Base-by-base conservation (phyloP, 163 green algal species). In the Chlamydomonas reinhardtii region DNA sequence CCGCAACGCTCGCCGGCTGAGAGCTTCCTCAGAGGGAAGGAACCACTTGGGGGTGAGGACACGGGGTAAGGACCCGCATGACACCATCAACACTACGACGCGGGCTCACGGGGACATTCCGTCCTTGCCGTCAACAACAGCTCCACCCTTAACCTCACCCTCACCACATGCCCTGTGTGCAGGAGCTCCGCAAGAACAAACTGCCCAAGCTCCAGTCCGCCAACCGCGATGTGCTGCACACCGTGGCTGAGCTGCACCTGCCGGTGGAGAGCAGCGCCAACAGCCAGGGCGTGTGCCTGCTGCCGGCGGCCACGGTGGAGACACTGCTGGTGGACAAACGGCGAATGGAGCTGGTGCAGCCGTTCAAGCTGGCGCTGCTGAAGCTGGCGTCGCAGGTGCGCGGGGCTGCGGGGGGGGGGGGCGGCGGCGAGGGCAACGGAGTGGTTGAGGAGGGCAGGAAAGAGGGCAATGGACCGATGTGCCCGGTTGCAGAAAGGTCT, bases 291-390 rank as follows among this genome's bases (percentile, higher is more conserved):
- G 84, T 95, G 32, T 92, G 90, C n/a, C 86, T 96, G 48, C 77
- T 97, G 37, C 89, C 93, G 9, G 69, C 93, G 6, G 73, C 92
- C 11, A 96, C 93, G 22, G 94, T 97, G 25, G 92, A 96, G 87
- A 66, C 56, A 25, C 82, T 97, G 71, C 70, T 94, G 71, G 29
- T 93, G 9, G 88, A 95, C 75, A 91, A 91, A 48, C 78, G 93
- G 32, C 85, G 92, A 29, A 76, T 91, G 56, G 93, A 96, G 73
- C 89, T 97, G 43, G 84, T 97, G 39, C 93, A 96, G 84, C 93
- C 95, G 29, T 97, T 98, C 87, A 94, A 93, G 80, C 90, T 97
- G 35, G 94, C 94, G 24, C 86, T 97, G 81, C 91, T 98, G 29
- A 97, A 97, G 91, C 92, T 97, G 29, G 85, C 89, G 4, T 97